These are phyloP conservation scores for Fraxinus ornus DNA, from an alignment of 305 asterid species.

Conservation along the genomic window DNA sequence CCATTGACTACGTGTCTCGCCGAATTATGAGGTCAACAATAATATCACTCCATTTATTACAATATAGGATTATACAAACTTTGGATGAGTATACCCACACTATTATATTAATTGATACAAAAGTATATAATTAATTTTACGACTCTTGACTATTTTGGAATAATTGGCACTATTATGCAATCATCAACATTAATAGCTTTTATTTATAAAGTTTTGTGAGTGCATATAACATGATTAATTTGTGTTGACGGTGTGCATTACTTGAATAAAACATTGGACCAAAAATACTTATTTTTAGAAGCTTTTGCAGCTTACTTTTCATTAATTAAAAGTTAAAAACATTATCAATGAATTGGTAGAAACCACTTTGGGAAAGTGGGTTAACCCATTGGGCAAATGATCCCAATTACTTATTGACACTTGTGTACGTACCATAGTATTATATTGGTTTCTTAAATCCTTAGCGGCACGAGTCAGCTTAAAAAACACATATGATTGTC, in stretches of 20 bases:
- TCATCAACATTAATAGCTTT: background rate
- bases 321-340: background rate
- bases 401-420: background rate
- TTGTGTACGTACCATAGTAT: background rate
- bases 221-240: background rate
- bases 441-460: background rate
- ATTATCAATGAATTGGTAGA: constrained; percentile 3
- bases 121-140: background rate
- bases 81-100: background rate
- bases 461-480: background rate
- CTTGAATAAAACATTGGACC: background rate
- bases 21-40: background rate
- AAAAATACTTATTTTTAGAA: background rate
- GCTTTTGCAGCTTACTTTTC: background rate
- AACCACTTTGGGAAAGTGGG: constrained; percentile 9
- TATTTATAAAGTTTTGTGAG: background rate
- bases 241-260: background rate
- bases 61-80: background rate
- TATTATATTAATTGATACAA: background rate
- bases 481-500: background rate
- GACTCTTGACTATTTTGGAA: background rate
- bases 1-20: background rate
- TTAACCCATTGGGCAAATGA: background rate
- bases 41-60: background rate
- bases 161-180: background rate